Conservation (phyloP, 805 yeast genomes). For the Saccharomyces eubayanus region DNA sequence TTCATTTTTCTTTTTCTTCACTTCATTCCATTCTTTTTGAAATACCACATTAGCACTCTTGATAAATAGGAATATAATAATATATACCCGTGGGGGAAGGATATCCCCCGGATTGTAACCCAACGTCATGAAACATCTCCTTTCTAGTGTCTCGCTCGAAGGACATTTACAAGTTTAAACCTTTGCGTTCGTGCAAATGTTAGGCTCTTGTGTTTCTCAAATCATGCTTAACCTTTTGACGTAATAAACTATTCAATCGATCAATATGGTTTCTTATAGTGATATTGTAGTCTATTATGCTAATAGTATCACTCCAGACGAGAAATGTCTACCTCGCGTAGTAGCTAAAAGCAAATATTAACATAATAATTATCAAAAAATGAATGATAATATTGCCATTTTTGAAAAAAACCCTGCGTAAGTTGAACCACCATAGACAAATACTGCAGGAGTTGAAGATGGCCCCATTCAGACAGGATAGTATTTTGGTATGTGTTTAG, state of each 20-base stretch:
- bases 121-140: background rate
- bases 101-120: background rate
- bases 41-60: background rate
- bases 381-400: background rate
- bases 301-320: background rate
- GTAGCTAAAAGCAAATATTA: background rate
- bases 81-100: background rate
- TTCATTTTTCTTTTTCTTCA: background rate
- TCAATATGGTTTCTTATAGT: background rate
- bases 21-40: background rate
- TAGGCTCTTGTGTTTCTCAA: too few relatives aligned
- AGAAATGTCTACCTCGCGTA: background rate
- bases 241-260: background rate
- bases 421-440: background rate
- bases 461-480: constrained; percentile 28
- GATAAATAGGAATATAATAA: background rate
- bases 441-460: constrained; percentile 4
- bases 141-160: background rate
- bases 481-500: constrained; percentile 19
- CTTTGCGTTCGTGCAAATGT: too few relatives aligned
- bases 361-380: background rate
- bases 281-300: background rate
- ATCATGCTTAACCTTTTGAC: background rate
- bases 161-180: too few relatives aligned
- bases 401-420: background rate